Percentiles rank a stretch among this genome's conserved stretches.
Conservation (phyloP, 805 yeast species). For the Kockiozyma suomiensis region DNA sequence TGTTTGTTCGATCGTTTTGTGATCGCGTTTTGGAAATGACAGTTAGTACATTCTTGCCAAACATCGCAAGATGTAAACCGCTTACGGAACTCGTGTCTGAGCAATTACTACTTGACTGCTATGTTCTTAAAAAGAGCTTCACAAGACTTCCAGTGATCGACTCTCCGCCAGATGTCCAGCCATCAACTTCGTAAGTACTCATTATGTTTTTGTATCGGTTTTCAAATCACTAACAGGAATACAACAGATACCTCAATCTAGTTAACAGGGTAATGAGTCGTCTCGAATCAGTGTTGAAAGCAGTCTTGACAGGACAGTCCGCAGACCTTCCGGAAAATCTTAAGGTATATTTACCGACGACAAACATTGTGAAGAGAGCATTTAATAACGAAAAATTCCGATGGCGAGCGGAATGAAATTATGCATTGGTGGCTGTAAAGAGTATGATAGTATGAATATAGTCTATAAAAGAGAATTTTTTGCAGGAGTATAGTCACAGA, state of each 20-base stretch:
- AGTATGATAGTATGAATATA: no score
- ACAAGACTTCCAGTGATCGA: slow-evolving; percentile 38
- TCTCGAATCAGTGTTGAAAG: slow-evolving; percentile 67
- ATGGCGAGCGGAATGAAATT: slow-evolving; percentile 15
- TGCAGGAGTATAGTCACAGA: no score
- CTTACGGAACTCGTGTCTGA: slow-evolving; percentile 71
- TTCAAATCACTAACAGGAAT: no score
- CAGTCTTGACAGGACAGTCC: slow-evolving; percentile 56
- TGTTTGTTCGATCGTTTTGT: slow-evolving; percentile 71
- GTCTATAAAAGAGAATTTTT: no score
- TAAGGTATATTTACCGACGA: slow-evolving; percentile 21
- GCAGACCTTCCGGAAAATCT: slow-evolving; percentile 42
- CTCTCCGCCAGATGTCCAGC: slow-evolving; percentile 26
- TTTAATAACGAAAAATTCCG: slow-evolving; percentile 26
- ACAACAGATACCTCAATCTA: slow-evolving; percentile 48
- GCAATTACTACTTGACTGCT: slow-evolving; percentile 75
- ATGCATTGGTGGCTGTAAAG: neutral
- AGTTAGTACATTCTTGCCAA: slow-evolving; percentile 56
- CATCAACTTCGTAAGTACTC: slow-evolving; percentile 19
- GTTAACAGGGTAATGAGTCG: slow-evolving; percentile 49
- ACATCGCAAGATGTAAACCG: slow-evolving; percentile 66
- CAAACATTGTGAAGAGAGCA: slow-evolving; percentile 21
- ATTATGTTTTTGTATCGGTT: no score
- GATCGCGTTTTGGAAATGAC: slow-evolving; percentile 74
- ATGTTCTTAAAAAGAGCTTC: slow-evolving; percentile 61